Percentiles rank a stretch among this genome's conserved stretches.
Conservation (phyloP, 164 flowering plant genomes). For the Chimonanthus praecox region DNA sequence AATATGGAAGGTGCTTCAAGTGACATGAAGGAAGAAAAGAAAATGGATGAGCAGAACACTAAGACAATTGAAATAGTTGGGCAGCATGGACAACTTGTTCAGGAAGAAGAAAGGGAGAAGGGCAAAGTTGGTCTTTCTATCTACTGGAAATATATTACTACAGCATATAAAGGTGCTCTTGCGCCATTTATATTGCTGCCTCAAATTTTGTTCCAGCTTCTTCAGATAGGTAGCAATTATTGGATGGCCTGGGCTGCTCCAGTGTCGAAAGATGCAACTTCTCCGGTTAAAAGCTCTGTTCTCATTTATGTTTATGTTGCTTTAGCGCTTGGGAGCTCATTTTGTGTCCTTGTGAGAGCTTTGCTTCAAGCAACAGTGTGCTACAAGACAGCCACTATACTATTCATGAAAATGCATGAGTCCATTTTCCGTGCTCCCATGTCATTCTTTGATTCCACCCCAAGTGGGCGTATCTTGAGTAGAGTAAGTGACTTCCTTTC, state of each 20-base stretch:
- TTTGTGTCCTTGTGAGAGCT: constrained; percentile 54
- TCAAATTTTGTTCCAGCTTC: constrained; percentile 51
- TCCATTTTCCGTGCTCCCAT: constrained; percentile 87
- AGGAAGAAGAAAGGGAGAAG: constrained; percentile 94
- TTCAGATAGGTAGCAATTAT: constrained; percentile 88
- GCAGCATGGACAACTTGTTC: constrained; percentile 54
- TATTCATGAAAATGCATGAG: constrained; percentile 75
- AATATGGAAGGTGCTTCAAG: constrained; percentile 14
- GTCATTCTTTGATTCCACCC: constrained; percentile 96
- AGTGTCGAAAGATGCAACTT: constrained; percentile 39
- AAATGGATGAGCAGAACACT: constrained; percentile 10
- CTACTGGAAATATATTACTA: constrained; percentile 72
- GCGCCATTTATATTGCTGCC: constrained; percentile 62
- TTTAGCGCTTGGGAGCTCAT: constrained; percentile 63
- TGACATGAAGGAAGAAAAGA: background rate
- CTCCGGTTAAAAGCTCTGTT: constrained; percentile 34
- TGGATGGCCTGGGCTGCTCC: constrained; percentile 99
- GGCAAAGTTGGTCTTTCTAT: constrained; percentile 72
- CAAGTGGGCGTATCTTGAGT: constrained; percentile 80
- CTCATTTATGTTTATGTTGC: constrained; percentile 60
- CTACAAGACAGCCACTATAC: constrained; percentile 61
- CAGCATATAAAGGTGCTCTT: constrained; percentile 70
- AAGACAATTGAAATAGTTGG: constrained; percentile 34
- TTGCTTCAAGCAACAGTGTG: constrained; percentile 50
- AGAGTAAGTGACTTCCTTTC: constrained; percentile 40